Evolutionary conservation across 1,284 basidiomycete species (phyloP), one percentile per base, ranked within the genome.

Genomic region (Boletus hoseneyae): DNA sequence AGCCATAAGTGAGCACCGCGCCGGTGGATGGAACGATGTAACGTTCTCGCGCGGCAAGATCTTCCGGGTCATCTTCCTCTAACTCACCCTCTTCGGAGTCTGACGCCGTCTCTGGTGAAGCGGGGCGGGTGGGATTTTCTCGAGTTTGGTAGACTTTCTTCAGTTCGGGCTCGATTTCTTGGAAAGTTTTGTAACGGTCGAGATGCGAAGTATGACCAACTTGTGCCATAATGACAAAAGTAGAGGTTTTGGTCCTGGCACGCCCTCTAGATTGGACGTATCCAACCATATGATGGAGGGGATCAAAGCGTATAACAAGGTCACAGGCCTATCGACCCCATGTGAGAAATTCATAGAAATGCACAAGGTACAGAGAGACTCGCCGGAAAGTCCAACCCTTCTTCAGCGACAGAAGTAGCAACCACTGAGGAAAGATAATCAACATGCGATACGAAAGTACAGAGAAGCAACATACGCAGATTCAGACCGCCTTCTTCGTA

Each of bases 241-340:
- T 85, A 1, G 90, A 91, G 0, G 77, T 73, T 51, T 79, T 78
- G 52, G 84, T 85, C 38, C 91, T 76, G 1, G 91, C 90, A 16
- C 91, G 77, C 25, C 91, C 91, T 29, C 91, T 81, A 36, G 87
- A 91, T 65, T 94, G 91, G 36, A 89, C 78, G 54, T 90, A 92
- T 45, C 83, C 86, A 8, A 90, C 83, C 77, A 92, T 83, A 55
- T 89, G 87, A 40, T 84, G 77, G 11, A 91, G 70, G 1, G 79
- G 72, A 61, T 93, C 88, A 57, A 90, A 91, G 10, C 90, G 85
- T 51, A 93, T 76, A 44, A 91, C 87, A n/a, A 92, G 73, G 59
- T 90, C 86, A 65, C 90, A 92, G 10, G 85, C 84, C 86, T 90
- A 49, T 12, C 37, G 5, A 46, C 2, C 33, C 27, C 45, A 38